Evolutionary conservation across 345 rosid species (phyloP), one percentile per base, ranked within the genome.

Genomic region (Hibiscus trionum): DNA sequence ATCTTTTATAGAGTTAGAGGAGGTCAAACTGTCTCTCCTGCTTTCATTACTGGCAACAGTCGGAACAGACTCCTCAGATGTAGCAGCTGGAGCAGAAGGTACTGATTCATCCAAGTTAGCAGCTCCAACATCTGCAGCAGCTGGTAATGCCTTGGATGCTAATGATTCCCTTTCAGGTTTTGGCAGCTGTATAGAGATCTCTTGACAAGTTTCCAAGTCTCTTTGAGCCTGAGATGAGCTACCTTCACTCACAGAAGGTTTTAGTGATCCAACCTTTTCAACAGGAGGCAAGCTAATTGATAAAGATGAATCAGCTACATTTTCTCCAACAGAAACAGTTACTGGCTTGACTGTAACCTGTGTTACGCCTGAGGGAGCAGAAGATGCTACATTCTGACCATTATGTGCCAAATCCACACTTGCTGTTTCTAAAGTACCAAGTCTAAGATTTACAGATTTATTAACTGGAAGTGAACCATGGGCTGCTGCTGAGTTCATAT

Each of bases 341-440:
- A 78, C 75, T 74, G 85, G 86, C 76, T 87, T 90, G 37, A 88
- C 81, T 31, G 85, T 80, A 77, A 83, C 90, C 79, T 75, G 87
- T 50, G 72, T 76, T 44, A 60, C 15, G 11, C 86, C 86, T 10
- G 87, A 74, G 29, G 29, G 8, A 64, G 52, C n/a, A 39, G 52
- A 39, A 15, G 52, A 39, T 19, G 29, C 16, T 12, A 64, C 52
- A 64, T 19, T 11, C 9, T 39, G 69, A 64, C 11, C n/a, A 64
- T 64, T 49, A 19, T 0, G 15, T 19, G 11, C n/a, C 3, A 15
- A 49, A 5, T 39, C 50, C 50, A 58, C 4, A 11, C 15, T 83
- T 4, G 72, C 26, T 3, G 76, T 78, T 59, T 86, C 93, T 27
- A 66, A 61, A 72, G 75, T 71, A 58, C 62, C 33, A 70, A 81